Evolutionary conservation across 805 yeast genomes (phyloP).

Genomic region (Yamadazyma scolyti): DNA sequence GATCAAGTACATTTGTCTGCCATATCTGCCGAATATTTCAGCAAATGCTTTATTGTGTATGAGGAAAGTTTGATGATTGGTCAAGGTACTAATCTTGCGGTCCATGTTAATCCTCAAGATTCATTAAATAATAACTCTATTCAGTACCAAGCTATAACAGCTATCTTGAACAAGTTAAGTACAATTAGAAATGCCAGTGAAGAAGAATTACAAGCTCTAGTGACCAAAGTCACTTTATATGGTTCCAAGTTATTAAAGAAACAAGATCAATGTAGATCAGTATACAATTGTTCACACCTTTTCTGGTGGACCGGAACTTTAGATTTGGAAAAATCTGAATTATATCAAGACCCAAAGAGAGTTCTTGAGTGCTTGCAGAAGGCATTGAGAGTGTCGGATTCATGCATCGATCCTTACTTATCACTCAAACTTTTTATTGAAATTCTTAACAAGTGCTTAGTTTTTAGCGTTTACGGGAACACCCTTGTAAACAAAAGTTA

Average conservation of each 20-base stretch:
- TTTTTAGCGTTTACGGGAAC: conserved; percentile 81
- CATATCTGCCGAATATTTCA: conserved; percentile 81
- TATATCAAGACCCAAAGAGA: conserved; percentile 54
- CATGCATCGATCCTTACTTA: conserved; percentile 77
- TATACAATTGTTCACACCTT: conserved; percentile 80
- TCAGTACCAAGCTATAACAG: conserved; percentile 47
- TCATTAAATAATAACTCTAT: conserved; percentile 43
- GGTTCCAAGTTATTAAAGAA: conserved; percentile 87
- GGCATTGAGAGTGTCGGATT: conserved; percentile 85
- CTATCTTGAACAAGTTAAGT: conserved; percentile 44
- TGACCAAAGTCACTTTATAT: conserved; percentile 80
- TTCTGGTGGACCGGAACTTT: conserved; percentile 83
- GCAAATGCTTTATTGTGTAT: conserved; percentile 80
- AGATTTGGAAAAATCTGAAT: conserved; percentile 38
- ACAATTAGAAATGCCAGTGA: conserved; percentile 42
- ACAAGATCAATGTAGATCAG: conserved; percentile 93
- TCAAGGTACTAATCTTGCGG: conserved; percentile 2
- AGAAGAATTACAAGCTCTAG: conserved; percentile 77
- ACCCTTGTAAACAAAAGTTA: conserved; percentile 66
- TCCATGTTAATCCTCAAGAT: conserved; percentile 29
- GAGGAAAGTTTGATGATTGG: conserved; percentile 51
- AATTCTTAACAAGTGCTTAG: conserved; percentile 79
- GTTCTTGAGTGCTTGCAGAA: conserved; percentile 90
- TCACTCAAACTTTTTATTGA: conserved; percentile 85
- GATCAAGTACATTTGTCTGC: conserved; percentile 72